These are phyloP conservation scores for Aureobasidium melanogenum DNA, from an alignment of 2,329 filamentous ascomycete genomes.

Conservation along the genomic window DNA sequence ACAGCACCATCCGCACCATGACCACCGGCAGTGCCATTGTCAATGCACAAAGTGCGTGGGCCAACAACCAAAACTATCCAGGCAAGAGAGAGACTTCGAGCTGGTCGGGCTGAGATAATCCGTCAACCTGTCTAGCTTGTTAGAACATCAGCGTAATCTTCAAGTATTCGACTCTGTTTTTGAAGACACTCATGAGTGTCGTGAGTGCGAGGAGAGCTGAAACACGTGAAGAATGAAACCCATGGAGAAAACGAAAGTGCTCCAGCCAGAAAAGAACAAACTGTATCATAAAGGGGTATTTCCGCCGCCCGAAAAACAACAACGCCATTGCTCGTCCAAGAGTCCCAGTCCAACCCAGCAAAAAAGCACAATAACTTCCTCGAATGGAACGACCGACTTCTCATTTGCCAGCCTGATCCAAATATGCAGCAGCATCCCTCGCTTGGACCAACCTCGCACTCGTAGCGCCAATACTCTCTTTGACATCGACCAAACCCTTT, in stretches of 20 bases:
- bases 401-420: slow-evolving; percentile 21
- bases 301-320: neutral
- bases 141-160: neutral
- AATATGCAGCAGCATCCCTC: slow-evolving; percentile 30
- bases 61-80: slow-evolving; percentile 11
- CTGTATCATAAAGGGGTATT: neutral
- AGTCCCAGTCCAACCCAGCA: neutral
- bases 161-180: neutral
- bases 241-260: neutral
- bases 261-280: neutral
- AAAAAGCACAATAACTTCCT: neutral
- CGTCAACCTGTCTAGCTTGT: slow-evolving; percentile 12
- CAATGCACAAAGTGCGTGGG: slow-evolving; percentile 12
- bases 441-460: slow-evolving; percentile 37
- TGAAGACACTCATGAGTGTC: neutral
- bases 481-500: slow-evolving; percentile 32
- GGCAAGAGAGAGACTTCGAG: slow-evolving; percentile 2
- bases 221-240: no score
- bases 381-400: neutral
- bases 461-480: slow-evolving; percentile 36
- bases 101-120: neutral
- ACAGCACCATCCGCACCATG: slow-evolving; percentile 27
- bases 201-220: no score
- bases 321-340: neutral
- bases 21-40: slow-evolving; percentile 25